phyloP scores from a whole-genome alignment of 163 green algal species.

The Trebouxia gelatinosa region DNA sequence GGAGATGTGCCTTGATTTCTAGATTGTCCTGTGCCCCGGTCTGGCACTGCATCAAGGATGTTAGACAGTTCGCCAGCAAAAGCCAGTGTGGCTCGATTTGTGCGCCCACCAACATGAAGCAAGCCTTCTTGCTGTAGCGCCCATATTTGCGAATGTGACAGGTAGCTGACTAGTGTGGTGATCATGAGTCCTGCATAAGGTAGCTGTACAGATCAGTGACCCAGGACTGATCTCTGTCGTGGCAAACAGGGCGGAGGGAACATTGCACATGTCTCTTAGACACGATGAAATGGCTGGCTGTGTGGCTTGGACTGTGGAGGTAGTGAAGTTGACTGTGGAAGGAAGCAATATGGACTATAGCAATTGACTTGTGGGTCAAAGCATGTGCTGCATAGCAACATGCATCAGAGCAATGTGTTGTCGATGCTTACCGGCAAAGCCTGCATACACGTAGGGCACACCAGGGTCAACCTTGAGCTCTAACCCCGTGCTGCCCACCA shows the following conservation, averaged over 20 bases:
- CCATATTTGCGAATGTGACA: constrained; percentile 95
- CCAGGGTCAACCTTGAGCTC: constrained; percentile 95
- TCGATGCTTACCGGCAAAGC: constrained; percentile 52
- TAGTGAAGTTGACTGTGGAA: background rate
- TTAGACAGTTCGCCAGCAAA: constrained; percentile 85
- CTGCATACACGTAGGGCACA: constrained; percentile 94
- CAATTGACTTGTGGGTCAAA: background rate
- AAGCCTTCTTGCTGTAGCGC: constrained; percentile 74
- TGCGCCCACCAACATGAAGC: constrained; percentile 79
- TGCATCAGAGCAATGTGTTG: background rate
- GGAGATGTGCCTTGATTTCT: background rate
- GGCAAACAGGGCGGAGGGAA: too few species aligned
- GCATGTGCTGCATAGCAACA: background rate
- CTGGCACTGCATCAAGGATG: constrained; percentile 72
- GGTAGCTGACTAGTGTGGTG: constrained; percentile 90
- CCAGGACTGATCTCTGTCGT: too few species aligned
- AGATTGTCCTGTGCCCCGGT: constrained; percentile 29
- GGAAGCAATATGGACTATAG: background rate
- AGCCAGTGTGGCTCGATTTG: constrained; percentile 79
- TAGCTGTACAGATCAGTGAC: background rate
- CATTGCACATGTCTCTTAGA: background rate
- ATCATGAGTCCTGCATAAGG: constrained; percentile 81
- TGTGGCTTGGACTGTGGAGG: background rate
- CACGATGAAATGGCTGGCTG: background rate
- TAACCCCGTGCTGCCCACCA: constrained; percentile 80